Conservation (phyloP, 2,329 filamentous ascomycete genomes). For the Paraphaeosphaeria sporulosa region DNA sequence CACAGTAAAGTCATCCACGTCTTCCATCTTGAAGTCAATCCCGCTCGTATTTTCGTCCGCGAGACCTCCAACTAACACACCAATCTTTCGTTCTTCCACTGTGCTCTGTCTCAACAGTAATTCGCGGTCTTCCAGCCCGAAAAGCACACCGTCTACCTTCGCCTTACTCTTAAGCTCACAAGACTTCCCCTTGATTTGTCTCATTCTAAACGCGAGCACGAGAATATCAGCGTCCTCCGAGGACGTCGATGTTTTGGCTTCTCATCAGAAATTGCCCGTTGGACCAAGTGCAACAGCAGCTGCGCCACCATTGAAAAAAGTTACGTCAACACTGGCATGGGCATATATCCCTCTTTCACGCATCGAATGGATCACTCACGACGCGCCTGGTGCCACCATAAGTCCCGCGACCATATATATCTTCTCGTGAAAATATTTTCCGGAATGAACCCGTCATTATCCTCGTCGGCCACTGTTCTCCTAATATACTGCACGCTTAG, state of each 20-base stretch:
- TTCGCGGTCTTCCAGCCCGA: slow-evolving; percentile 5
- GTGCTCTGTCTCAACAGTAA: not conserved
- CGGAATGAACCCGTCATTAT: no score
- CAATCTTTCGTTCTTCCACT: not conserved
- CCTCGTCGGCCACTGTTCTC: no score
- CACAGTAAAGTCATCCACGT: slow-evolving; percentile 2
- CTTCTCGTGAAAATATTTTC: no score
- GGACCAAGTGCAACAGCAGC: not conserved
- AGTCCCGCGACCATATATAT: no score
- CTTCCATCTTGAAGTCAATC: not conserved
- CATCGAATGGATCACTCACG: not conserved
- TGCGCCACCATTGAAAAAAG: not conserved
- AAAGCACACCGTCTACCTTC: slow-evolving; percentile 16
- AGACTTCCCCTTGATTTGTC: not conserved
- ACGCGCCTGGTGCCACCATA: not conserved
- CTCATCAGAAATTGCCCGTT: not conserved
- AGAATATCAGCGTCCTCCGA: no score
- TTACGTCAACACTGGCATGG: not conserved
- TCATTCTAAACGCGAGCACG: no score
- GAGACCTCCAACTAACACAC: not conserved
- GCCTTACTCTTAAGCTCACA: not conserved
- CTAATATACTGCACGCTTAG: no score
- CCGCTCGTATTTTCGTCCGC: not conserved
- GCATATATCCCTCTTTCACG: not conserved
- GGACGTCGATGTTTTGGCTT: no score